Evolutionary conservation across 2,329 filamentous ascomycete species (phyloP).

Genomic region (Alternaria atra): DNA sequence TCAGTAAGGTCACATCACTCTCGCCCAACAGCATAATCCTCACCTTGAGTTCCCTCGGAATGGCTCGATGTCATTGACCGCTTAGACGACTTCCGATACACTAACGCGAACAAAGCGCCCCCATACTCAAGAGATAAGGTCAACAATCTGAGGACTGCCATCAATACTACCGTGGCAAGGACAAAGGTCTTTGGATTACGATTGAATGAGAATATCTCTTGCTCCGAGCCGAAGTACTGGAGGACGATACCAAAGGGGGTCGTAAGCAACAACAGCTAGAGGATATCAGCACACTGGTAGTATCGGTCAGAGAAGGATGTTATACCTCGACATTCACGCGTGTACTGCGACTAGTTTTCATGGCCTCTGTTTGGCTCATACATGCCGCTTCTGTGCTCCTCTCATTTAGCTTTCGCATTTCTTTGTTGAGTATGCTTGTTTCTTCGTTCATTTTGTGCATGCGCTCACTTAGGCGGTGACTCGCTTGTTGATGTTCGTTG

Average conservation of each 20-base stretch:
- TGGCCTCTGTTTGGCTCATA: constrained; percentile 6
- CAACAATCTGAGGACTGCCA: constrained; percentile 7
- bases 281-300: too few species aligned
- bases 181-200: constrained; percentile 9
- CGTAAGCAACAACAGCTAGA: constrained; percentile 10
- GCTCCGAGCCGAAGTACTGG: constrained; percentile 16
- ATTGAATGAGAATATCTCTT: constrained; percentile 10
- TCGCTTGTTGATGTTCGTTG: too few species aligned
- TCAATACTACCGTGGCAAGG: constrained; percentile 1
- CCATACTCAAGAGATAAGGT: background rate
- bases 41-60: too few species aligned
- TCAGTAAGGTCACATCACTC: background rate
- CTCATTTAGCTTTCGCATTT: constrained; percentile 6
- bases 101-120: background rate
- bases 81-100: background rate
- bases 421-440: constrained; percentile 1
- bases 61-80: too few species aligned
- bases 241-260: constrained; percentile 12
- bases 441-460: background rate
- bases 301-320: too few species aligned
- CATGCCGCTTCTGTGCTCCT: constrained; percentile 6
- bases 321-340: constrained; percentile 14
- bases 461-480: background rate
- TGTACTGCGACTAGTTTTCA: constrained; percentile 12
- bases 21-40: too few species aligned